Base-by-base conservation (phyloP, 148 eudicot genomes). In the Mesembryanthemum crystallinum region DNA sequence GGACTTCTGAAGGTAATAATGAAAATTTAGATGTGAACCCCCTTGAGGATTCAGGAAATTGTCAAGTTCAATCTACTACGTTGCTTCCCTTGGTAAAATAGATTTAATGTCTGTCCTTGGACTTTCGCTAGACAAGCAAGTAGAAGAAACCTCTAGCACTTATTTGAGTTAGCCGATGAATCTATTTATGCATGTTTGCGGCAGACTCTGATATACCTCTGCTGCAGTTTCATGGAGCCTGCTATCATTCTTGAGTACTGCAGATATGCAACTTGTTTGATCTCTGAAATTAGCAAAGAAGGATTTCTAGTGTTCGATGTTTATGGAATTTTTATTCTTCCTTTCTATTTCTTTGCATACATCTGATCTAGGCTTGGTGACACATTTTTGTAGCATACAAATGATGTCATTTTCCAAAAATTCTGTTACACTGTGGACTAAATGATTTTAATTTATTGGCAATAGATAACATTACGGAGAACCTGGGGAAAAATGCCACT, bases 401-500 rank as follows among this genome's bases (percentile, higher is more conserved):
- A 30, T 71, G 62, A 10, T 60, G n/a, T 58, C 32, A 39, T 35
- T 9, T 60, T 60, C 24, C 32, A 39, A 29, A 8, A 28, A 29
- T 24, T 51, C 30, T 64, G 11, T 42, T 17, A 39, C n/a, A 30
- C 45, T 15, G 77, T 42, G 39, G 39, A n/a, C 18, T 66, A 43
- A 52, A 17, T 66, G 65, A 37, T 74, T 54, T n/a, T 63, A 51
- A 49, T 77, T 28, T 54, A 30, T 73, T 70, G 67, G 43, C 23
- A 69, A 35, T 69, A 85, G 87, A 51, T 82, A 27, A 85, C 87
- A 72, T 39, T 85, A 47, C 77, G 80, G 37, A 74, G 88, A 73
- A 85, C 88, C 18, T 85, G 88, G 88, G 74, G 76, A 28, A 82
- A 82, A 78, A 80, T 85, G 88, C 82, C 88, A n/a, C 76, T 85